Percentiles rank a stretch among this genome's conserved stretches.
Conservation (phyloP, 768 basidiomycete genomes). For the Aureoboletus auriporus region DNA sequence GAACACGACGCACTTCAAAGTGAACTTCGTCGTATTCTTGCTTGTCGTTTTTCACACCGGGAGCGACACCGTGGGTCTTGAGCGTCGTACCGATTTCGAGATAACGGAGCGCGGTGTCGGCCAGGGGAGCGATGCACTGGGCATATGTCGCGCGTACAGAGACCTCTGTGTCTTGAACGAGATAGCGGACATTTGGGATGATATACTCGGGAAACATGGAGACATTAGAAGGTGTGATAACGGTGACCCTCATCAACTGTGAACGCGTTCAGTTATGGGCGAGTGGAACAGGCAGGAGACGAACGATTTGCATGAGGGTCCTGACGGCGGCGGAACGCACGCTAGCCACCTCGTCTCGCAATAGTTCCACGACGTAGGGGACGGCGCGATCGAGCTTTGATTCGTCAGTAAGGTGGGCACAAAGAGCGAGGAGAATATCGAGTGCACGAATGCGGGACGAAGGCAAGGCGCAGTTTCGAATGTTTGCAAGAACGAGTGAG, state of each 20-base stretch:
- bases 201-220: constrained; percentile 94
- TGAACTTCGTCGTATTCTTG: constrained; percentile 76
- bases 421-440: constrained; percentile 81
- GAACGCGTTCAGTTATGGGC: constrained; percentile 27
- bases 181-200: constrained; percentile 81
- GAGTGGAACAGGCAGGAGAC: constrained; percentile 25
- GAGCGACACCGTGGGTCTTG: constrained; percentile 70
- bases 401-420: constrained; percentile 84
- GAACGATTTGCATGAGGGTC: constrained; percentile 78
- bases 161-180: constrained; percentile 80
- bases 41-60: constrained; percentile 40
- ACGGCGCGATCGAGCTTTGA: constrained; percentile 91
- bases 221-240: constrained; percentile 59
- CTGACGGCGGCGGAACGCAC: constrained; percentile 80
- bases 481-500: constrained; percentile 81
- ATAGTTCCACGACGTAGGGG: constrained; percentile 84
- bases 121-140: constrained; percentile 78
- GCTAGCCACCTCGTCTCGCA: constrained; percentile 79
- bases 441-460: constrained; percentile 83
- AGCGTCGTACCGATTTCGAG: constrained; percentile 92
- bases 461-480: constrained; percentile 82
- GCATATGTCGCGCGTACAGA: constrained; percentile 82
- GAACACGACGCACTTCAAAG: constrained; percentile 57
- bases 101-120: constrained; percentile 82
- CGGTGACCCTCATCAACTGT: constrained; percentile 59